Conservation (phyloP, 306 rosid species). For the Cercis canadensis region DNA sequence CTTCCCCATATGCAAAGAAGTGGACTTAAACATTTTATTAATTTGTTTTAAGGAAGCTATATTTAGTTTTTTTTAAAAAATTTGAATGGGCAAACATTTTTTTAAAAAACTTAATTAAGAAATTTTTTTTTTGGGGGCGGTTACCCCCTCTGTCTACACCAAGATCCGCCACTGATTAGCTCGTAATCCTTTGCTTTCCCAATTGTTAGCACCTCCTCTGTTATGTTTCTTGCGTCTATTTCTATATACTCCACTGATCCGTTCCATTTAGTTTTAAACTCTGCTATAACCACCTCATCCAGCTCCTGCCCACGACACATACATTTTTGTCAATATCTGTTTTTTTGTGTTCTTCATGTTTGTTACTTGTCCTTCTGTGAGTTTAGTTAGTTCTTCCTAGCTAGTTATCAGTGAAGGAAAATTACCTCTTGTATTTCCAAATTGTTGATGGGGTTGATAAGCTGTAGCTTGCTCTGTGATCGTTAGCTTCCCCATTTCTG, state of each 20-base stretch:
- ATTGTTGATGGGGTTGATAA: conserved; percentile 4
- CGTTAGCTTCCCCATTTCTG: background rate
- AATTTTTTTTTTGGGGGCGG: too few relatives aligned
- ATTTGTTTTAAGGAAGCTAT: too few relatives aligned
- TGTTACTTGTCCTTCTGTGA: background rate
- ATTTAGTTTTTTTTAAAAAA: too few relatives aligned
- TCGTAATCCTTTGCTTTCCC: conserved; percentile 27
- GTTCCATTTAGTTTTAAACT: conserved; percentile 34
- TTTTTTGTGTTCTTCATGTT: background rate
- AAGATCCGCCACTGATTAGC: conserved; percentile 43
- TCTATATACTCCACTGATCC: conserved; percentile 38
- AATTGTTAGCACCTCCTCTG: background rate
- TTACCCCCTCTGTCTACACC: too few relatives aligned
- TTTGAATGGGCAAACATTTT: too few relatives aligned
- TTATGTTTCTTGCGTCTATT: conserved; percentile 10
- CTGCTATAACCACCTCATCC: conserved; percentile 37
- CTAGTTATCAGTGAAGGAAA: background rate
- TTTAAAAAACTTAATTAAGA: too few relatives aligned
- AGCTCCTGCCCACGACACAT: conserved; percentile 14
- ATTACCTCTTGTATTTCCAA: conserved; percentile 22
- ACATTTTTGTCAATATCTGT: conserved; percentile 1
- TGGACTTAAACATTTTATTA: too few relatives aligned
- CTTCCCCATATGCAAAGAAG: too few relatives aligned
- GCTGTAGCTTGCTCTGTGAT: background rate
- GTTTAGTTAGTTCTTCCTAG: background rate